A percentile compares a stretch with the other conserved stretches of the same genome.
These are phyloP conservation scores for Neofusicoccum sp. DNA, from an alignment of 2,329 filamentous ascomycete genomes.

Conservation along the genomic window DNA sequence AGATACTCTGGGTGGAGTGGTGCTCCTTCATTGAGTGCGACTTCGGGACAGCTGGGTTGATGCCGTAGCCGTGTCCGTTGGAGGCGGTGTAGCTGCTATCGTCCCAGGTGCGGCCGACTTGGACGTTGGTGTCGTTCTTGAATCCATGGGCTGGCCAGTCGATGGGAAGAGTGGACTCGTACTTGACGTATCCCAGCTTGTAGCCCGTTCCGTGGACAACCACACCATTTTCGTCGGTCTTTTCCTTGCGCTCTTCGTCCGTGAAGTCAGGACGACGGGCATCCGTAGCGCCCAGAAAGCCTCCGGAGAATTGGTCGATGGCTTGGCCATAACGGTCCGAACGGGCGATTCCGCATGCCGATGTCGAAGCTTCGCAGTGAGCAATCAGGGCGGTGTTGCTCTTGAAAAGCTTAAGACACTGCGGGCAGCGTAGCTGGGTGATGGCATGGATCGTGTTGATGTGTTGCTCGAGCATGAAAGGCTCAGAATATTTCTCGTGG, in stretches of 20 bases:
- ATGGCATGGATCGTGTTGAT: conserved; percentile 38
- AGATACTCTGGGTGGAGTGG: conserved; percentile 8
- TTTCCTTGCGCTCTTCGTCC: background rate
- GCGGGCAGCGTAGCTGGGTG: conserved; percentile 37
- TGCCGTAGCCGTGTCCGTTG: background rate
- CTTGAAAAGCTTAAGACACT: conserved; percentile 43
- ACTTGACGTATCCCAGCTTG: conserved; percentile 1
- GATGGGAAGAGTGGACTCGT: conserved; percentile 2
- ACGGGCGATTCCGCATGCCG: conserved; percentile 36
- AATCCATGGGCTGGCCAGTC: conserved; percentile 15
- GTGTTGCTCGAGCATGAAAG: conserved; percentile 33
- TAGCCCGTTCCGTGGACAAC: background rate
- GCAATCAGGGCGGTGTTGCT: conserved; percentile 36
- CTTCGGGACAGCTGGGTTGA: conserved; percentile 11
- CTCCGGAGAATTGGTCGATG: conserved; percentile 43
- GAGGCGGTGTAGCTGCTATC: conserved; percentile 45
- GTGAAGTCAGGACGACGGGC: conserved; percentile 29
- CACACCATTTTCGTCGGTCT: background rate
- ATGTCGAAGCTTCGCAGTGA: conserved; percentile 39
- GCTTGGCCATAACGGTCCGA: conserved; percentile 34
- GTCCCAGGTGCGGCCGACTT: conserved; percentile 92
- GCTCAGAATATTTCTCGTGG: conserved; percentile 39
- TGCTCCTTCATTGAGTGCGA: background rate
- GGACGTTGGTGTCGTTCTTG: conserved; percentile 72
- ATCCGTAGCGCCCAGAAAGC: conserved; percentile 38